Base-by-base conservation (phyloP, 1,139 yeast genomes). In the Insectozyma bohioensis region DNA sequence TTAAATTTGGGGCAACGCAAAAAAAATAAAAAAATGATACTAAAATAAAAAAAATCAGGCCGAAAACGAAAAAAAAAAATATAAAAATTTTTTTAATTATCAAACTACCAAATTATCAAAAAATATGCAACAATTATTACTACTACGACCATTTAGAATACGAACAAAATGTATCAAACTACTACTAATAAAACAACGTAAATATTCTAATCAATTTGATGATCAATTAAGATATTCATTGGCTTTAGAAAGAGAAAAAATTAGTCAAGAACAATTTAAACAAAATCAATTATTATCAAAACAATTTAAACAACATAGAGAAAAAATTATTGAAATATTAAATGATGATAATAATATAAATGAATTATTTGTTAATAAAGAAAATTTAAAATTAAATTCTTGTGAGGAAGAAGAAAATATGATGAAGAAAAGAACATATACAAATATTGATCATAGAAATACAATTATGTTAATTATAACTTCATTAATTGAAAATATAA, bases 401-500 rank as follows among this genome's bases (percentile, higher is more conserved):
- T n/a, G n/a, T n/a, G n/a, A n/a, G n/a, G n/a, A n/a, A n/a, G n/a
- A n/a, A n/a, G n/a, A n/a, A n/a, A n/a, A n/a, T n/a, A n/a, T n/a
- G n/a, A 39, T 25, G 32, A 27, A 11, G 39, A 43, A n/a, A 26
- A 46, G 19, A 22, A 33, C 45, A 4, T 54, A 54, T 30, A 35
- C 37, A 28, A 44, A 46, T 12, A 30, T 48, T 2, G 51, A 51
- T 13, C 49, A 56, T 28, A 45, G 47, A 31, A 49, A 49, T 22
- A 43, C 59, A 2, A 39, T 60, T 4, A 37, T 46, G 34, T 36
- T 54, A 3, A 35, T 57, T 2, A 30, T 37, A 13, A 34, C 27
- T n/a, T 38, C 34, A 8, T 18, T 46, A 12, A 28, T 60, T 12
- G 58, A 54, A 32, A 36, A 57, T 2, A 34, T 58, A 1, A 33